Base-by-base conservation (phyloP, 768 basidiomycete genomes). In the Termitomyces sp. region DNA sequence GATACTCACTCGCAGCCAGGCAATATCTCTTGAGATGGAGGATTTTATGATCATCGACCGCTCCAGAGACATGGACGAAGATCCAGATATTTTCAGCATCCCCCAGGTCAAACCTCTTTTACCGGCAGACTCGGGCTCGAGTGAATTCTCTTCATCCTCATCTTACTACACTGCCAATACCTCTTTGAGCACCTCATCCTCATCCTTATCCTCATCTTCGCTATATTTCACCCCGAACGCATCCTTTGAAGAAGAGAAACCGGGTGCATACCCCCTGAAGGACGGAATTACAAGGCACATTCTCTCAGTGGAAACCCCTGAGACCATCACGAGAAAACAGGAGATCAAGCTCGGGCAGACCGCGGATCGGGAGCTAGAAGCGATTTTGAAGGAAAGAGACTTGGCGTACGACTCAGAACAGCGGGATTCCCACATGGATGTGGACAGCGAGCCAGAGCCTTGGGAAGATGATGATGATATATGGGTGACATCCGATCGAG, bases 361-460 rank as follows among this genome's bases (percentile, higher is more conserved):
- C n/a, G 36, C 31, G 30, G 52, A 58, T 34, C 58, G 51, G 24
- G 58, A 58, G 41, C 34, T 54, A 11, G 51, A 58, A 31, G 36
- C 12, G 15, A 33, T 58, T n/a, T 18, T 58, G 20, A 58, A 31
- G 31, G 34, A 27, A n/a, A 30, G 27, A 39, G 58, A 30, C 5
- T 48, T 58, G 34, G 33, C 20, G 24, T 36, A 34, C 41, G 11
- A 30, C 31, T 12, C 52, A 13, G 52, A 54, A n/a, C 39, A 54
- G 18, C 27, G 6, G 13, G 12, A 11, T 18, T 52, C 37, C 34
- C 27, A 41, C 18, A 54, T 54, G 39, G 52, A 54, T 11, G 27
- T 41, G 18, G 27, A 30, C 52, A 54, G 18, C 18, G 52, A 41
- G 18, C 39, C 52, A 6, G 52, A 54, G 22, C 6, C 13, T 13